phyloP scores from a whole-genome alignment of 306 rosid genomes.

The Cicer bijugum region DNA sequence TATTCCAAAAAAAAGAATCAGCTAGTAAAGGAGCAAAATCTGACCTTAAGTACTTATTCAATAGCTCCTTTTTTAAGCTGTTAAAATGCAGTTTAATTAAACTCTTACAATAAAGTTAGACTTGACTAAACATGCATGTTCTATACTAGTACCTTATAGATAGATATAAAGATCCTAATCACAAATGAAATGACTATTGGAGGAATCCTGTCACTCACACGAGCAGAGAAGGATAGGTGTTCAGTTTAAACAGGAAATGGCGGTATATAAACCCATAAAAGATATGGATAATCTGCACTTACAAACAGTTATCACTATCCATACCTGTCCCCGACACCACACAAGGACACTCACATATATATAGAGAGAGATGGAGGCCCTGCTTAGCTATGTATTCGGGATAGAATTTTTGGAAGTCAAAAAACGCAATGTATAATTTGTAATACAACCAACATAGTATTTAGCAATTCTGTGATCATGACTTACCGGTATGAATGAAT shows the following conservation, averaged over 20 bases:
- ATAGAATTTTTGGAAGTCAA: slow-evolving; percentile 27
- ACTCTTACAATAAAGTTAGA: not conserved
- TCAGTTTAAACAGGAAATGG: no score
- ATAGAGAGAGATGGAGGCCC: not conserved
- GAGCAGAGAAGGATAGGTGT: no score
- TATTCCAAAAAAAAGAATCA: no score
- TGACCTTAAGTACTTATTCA: no score
- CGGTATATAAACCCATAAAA: no score
- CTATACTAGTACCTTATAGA: not conserved
- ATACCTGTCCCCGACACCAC: not conserved
- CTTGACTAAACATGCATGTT: not conserved
- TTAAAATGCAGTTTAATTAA: not conserved
- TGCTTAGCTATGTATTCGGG: slow-evolving; percentile 4
- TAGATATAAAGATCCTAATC: no score
- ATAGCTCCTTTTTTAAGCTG: not conserved
- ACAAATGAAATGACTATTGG: no score
- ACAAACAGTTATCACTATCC: not conserved
- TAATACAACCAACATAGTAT: slow-evolving; percentile 8
- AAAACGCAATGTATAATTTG: slow-evolving; percentile 9
- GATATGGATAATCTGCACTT: not conserved
- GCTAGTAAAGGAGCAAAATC: no score
- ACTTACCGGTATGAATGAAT: slow-evolving; percentile 24
- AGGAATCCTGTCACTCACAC: no score
- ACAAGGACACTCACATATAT: not conserved
- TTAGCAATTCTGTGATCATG: slow-evolving; percentile 16